A percentile compares a stretch with the other conserved stretches of the same genome.
Conservation (phyloP, 2,329 filamentous ascomycete species). For the Pezicula neosporulosa region DNA sequence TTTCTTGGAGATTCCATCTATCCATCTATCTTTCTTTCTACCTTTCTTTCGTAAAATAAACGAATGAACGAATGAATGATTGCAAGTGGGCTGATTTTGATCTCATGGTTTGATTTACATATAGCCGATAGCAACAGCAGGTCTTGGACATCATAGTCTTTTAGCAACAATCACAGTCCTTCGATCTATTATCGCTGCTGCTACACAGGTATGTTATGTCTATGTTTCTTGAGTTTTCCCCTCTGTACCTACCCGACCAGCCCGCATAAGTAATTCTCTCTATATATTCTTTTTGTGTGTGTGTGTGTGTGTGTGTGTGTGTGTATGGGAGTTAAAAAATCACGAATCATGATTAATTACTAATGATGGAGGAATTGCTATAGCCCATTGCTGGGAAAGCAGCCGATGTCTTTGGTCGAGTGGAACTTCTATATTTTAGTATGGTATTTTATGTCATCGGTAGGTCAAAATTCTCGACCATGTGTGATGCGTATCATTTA, state of each 20-base stretch:
- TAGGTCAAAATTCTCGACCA: neutral
- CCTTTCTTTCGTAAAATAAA: too few relatives aligned
- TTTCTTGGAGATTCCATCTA: too few relatives aligned
- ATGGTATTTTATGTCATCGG: neutral
- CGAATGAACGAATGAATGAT: too few relatives aligned
- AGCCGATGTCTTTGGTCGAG: constrained; percentile 59
- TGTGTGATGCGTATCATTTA: neutral
- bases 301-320: too few relatives aligned
- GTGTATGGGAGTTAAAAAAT: too few relatives aligned
- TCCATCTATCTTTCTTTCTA: too few relatives aligned
- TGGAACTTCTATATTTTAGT: constrained; percentile 46
- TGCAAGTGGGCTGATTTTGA: too few relatives aligned
- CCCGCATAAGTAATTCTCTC: too few relatives aligned
- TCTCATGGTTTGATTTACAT: too few relatives aligned
- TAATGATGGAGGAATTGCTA: neutral
- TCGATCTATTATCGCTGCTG: constrained; percentile 55
- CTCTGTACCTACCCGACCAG: too few relatives aligned
- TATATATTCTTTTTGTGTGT: neutral
- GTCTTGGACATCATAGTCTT: constrained; percentile 49
- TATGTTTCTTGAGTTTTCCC: constrained; percentile 17
- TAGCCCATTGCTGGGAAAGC: constrained; percentile 58
- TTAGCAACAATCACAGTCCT: constrained; percentile 57
- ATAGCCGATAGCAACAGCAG: constrained; percentile 49
- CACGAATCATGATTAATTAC: too few relatives aligned
- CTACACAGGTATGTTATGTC: constrained; percentile 36